A percentile compares a stretch with the other conserved stretches of the same genome.
These are phyloP conservation scores for Nephelium lappaceum DNA, from an alignment of 345 rosid species.

Conservation along the genomic window DNA sequence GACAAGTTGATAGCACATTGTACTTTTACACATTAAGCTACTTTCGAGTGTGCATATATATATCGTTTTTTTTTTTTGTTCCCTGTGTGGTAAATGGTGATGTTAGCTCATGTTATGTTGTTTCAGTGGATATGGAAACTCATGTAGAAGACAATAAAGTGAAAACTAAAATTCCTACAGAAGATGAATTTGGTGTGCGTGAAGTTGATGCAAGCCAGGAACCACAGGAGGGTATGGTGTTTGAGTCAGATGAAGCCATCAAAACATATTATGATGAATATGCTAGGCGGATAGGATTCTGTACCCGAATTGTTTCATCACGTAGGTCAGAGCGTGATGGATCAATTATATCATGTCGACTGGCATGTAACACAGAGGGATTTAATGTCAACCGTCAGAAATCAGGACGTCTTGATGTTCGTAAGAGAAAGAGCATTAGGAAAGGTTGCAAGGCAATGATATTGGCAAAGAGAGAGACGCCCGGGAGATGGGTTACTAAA, in stretches of 20 bases:
- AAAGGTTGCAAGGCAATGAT: conserved; percentile 60
- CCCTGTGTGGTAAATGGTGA: not conserved
- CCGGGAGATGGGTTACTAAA: conserved; percentile 44
- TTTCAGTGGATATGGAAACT: conserved; percentile 14
- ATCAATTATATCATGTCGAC: conserved; percentile 45
- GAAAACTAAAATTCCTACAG: conserved; percentile 19
- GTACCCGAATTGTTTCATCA: conserved; percentile 47
- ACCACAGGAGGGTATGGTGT: conserved; percentile 50
- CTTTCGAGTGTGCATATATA: no score
- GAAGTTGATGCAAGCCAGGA: conserved; percentile 29
- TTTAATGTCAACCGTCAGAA: conserved; percentile 42
- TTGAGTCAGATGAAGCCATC: conserved; percentile 54
- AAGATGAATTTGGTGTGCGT: conserved; percentile 24
- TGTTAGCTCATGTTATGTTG: not conserved
- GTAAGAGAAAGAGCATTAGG: conserved; percentile 46
- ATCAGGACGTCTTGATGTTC: conserved; percentile 39
- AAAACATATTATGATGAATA: conserved; percentile 52
- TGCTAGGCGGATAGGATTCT: conserved; percentile 44
- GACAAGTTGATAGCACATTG: not conserved
- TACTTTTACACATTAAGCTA: not conserved
- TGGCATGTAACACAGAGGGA: conserved; percentile 58
- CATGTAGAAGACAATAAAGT: conserved; percentile 9
- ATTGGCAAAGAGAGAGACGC: conserved; percentile 42
- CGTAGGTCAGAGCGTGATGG: conserved; percentile 51
- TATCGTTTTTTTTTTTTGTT: no score